Evolutionary conservation across 78 protist genomes (phyloP).

Genomic region (Cavenderia fasciculata): DNA sequence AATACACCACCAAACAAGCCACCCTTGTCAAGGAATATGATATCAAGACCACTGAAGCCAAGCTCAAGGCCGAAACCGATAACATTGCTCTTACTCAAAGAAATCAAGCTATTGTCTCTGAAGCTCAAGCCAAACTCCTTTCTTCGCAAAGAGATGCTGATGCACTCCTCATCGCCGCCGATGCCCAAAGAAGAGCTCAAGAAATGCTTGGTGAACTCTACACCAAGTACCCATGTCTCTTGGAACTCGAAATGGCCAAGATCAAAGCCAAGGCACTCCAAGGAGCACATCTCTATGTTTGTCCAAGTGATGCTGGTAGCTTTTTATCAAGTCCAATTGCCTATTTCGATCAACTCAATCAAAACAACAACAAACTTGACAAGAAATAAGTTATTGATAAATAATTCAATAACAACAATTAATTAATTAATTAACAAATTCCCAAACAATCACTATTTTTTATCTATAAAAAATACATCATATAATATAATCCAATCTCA

Average conservation of each 20-base stretch:
- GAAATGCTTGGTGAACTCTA: conserved; percentile 55
- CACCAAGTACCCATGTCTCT: conserved; percentile 13
- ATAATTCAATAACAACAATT: too few species aligned
- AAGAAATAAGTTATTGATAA: too few species aligned
- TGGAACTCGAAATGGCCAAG: conserved; percentile 43
- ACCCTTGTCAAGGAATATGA: conserved; percentile 47
- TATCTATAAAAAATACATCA: too few species aligned
- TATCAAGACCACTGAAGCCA: conserved; percentile 65
- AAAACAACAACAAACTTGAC: background rate
- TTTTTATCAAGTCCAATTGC: conserved; percentile 18
- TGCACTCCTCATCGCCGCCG: conserved; percentile 29
- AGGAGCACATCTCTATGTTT: conserved; percentile 30
- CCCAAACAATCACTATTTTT: too few species aligned
- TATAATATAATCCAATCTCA: too few species aligned
- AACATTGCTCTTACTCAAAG: conserved; percentile 37
- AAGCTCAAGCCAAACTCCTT: conserved; percentile 34
- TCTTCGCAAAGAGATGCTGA: conserved; percentile 59
- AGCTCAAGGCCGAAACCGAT: conserved; percentile 54
- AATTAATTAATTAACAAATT: too few species aligned
- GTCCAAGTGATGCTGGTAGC: conserved; percentile 33
- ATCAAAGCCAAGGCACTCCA: conserved; percentile 42
- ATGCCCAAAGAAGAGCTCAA: conserved; percentile 18
- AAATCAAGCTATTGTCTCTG: conserved; percentile 29
- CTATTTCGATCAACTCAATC: background rate
- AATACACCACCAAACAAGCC: conserved; percentile 59